Evolutionary conservation across 768 basidiomycete genomes (phyloP).

Genomic region (Boletus rubescentipes): DNA sequence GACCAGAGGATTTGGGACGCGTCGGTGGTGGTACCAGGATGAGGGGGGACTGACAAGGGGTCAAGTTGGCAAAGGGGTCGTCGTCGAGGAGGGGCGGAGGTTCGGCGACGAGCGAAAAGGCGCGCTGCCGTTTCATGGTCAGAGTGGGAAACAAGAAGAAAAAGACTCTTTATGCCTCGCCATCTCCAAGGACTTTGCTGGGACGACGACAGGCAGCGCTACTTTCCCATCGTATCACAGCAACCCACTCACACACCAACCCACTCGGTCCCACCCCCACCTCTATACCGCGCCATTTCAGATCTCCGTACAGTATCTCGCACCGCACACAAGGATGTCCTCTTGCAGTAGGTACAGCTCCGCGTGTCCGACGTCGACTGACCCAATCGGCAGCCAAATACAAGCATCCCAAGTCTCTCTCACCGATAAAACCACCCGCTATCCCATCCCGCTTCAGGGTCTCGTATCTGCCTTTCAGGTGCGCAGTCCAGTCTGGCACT

Average conservation of each 20-base stretch:
- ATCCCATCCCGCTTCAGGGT: slow-evolving; percentile 29
- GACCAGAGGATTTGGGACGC: slow-evolving; percentile 34
- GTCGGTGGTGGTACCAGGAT: no score
- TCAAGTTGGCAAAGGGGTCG: slow-evolving; percentile 71
- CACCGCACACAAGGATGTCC: slow-evolving; percentile 22
- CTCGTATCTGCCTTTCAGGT: slow-evolving; percentile 50
- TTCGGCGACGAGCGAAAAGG: no score
- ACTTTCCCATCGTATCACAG: slow-evolving; percentile 44
- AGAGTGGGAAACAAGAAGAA: no score
- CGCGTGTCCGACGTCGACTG: not conserved
- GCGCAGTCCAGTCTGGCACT: slow-evolving; percentile 11
- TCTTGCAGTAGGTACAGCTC: slow-evolving; percentile 26
- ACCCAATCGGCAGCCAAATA: slow-evolving; percentile 36
- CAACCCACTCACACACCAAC: no score
- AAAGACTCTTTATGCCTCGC: no score
- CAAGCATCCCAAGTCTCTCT: slow-evolving; percentile 39
- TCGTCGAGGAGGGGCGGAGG: slow-evolving; percentile 46
- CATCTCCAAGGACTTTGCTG: slow-evolving; percentile 59
- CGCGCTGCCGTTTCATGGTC: no score
- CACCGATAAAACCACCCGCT: slow-evolving; percentile 34
- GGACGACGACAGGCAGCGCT: slow-evolving; percentile 50
- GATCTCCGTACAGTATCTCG: slow-evolving; percentile 15
- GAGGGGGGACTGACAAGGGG: no score
- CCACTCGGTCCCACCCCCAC: no score
- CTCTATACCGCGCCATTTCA: slow-evolving; percentile 2